Conservation (phyloP, 805 yeast species). For the Wickerhamiella dianesei region DNA sequence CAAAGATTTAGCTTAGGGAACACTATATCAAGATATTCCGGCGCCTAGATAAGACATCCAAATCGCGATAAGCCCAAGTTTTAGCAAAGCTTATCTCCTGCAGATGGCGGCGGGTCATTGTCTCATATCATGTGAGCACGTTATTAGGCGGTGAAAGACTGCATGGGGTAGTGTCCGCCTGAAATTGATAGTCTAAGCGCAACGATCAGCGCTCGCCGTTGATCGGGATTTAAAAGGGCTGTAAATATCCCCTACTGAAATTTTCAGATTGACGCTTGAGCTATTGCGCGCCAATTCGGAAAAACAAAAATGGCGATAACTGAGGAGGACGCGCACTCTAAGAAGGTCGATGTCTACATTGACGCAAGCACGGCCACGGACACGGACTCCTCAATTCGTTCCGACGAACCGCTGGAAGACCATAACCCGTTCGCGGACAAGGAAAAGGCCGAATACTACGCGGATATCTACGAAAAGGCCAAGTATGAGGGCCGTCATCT, state of each 20-base stretch:
- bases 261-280: too few relatives aligned
- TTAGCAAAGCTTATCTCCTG: too few relatives aligned
- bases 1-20: neutral
- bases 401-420: neutral
- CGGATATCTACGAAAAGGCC: conserved; percentile 33
- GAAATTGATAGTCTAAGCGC: neutral
- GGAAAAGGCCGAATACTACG: conserved; percentile 33
- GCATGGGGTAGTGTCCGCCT: too few relatives aligned
- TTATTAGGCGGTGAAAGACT: neutral
- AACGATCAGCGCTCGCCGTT: neutral
- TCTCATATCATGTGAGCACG: neutral
- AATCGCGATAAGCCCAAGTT: too few relatives aligned
- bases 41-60: too few relatives aligned
- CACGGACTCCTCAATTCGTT: neutral
- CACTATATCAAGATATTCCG: too few relatives aligned
- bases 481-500: conserved; percentile 41
- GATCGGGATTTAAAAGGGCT: too few relatives aligned
- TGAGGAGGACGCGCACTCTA: neutral
- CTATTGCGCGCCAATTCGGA: too few relatives aligned
- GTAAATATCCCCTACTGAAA: too few relatives aligned
- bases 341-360: neutral
- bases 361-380: neutral
- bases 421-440: conserved; percentile 34
- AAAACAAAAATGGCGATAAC: too few relatives aligned
- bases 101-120: too few relatives aligned